Evolutionary conservation across 1,139 yeast species (phyloP).

Genomic region (Magnusiomyces suaveolens): DNA sequence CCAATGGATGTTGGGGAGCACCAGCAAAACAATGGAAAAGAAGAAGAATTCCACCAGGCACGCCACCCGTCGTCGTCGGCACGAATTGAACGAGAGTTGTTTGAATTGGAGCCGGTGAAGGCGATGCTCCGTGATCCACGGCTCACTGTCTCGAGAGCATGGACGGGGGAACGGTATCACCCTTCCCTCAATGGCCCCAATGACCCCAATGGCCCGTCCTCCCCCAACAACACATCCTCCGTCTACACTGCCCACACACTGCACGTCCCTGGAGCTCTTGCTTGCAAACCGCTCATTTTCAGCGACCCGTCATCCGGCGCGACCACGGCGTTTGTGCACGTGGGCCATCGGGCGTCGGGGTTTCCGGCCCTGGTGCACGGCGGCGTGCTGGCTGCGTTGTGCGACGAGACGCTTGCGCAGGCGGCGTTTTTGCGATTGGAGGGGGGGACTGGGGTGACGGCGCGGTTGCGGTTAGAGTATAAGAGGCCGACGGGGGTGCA

Average conservation of each 20-base stretch:
- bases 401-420: conserved; percentile 64
- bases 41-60: conserved; percentile 1
- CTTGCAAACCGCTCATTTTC: conserved; percentile 64
- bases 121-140: conserved; percentile 4
- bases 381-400: conserved; percentile 72
- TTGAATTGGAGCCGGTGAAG: conserved; percentile 8
- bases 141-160: conserved; percentile 7
- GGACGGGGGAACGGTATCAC: conserved; percentile 8
- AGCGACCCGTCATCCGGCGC: conserved; percentile 44
- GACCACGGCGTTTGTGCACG: conserved; percentile 61
- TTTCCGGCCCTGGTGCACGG: conserved; percentile 87
- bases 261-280: conserved; percentile 65
- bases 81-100: conserved; percentile 10
- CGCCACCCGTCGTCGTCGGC: neutral
- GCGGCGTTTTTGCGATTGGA: conserved; percentile 40
- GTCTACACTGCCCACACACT: conserved; percentile 33
- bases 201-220: too few species aligned
- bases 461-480: conserved; percentile 48
- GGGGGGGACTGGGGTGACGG: conserved; percentile 33
- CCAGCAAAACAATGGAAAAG: neutral
- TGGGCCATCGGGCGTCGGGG: conserved; percentile 74
- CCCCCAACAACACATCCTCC: neutral
- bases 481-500: conserved; percentile 69
- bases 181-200: neutral
- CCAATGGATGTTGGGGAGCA: neutral